These are phyloP conservation scores for Canariomyces notabilis DNA, from an alignment of 2,329 filamentous ascomycete genomes.

Conservation along the genomic window DNA sequence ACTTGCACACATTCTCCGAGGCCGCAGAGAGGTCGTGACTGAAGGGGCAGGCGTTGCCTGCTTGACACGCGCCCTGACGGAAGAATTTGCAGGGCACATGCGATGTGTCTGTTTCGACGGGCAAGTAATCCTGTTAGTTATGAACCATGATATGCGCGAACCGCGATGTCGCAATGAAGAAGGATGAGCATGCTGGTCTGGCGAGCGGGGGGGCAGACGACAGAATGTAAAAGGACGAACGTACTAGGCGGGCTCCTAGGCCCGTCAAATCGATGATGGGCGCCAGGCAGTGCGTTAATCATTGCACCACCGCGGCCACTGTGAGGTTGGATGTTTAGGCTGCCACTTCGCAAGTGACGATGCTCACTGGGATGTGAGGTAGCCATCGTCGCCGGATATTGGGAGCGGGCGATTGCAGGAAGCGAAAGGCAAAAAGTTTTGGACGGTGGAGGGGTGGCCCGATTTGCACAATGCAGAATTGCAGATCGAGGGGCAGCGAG, in stretches of 20 bases:
- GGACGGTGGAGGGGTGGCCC: slow-evolving; percentile 18
- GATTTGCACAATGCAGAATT: slow-evolving; percentile 12
- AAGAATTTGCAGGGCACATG: slow-evolving; percentile 99
- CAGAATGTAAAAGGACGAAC: slow-evolving; percentile 27
- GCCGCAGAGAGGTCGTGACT: slow-evolving; percentile 85
- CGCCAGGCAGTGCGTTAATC: slow-evolving; percentile 34
- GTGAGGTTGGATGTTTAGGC: slow-evolving; percentile 47
- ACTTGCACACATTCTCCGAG: slow-evolving; percentile 91
- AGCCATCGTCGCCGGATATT: slow-evolving; percentile 24
- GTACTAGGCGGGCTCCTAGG: slow-evolving; percentile 60
- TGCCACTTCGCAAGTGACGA: slow-evolving; percentile 51
- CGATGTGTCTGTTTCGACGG: slow-evolving; percentile 67
- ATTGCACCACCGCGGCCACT: slow-evolving; percentile 27
- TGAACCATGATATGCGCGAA: slow-evolving; percentile 1
- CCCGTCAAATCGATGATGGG: slow-evolving; percentile 47
- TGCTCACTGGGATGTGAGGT: slow-evolving; percentile 26
- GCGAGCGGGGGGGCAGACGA: neutral
- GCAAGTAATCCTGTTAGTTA: neutral
- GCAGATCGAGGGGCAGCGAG: slow-evolving; percentile 17
- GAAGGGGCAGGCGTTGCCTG: slow-evolving; percentile 92
- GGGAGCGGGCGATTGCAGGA: neutral
- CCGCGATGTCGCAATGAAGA: slow-evolving; percentile 1
- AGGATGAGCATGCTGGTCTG: neutral
- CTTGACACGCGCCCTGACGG: slow-evolving; percentile 91
- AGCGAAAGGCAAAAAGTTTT: neutral